phyloP scores from a whole-genome alignment of 257 asterid genomes.

The Petunia secreta region DNA sequence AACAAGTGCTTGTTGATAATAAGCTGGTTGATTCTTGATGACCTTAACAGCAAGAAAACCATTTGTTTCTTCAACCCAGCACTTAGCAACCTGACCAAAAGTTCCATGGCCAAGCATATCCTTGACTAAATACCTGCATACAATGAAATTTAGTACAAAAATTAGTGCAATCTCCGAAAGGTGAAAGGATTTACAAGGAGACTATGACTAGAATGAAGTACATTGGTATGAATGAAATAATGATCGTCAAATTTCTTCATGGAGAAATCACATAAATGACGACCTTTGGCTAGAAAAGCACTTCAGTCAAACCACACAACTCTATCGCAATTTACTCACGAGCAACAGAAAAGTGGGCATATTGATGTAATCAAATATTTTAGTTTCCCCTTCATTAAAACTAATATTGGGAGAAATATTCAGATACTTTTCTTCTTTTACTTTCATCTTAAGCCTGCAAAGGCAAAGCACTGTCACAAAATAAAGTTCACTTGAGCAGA shows the following conservation, averaged over 20 bases:
- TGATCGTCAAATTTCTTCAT: neutral
- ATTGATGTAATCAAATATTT: conserved; percentile 16
- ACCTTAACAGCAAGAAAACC: conserved; percentile 91
- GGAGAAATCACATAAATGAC: conserved; percentile 1
- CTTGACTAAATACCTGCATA: conserved; percentile 85
- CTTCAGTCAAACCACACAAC: neutral
- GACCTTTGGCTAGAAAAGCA: neutral
- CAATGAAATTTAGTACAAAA: conserved; percentile 30
- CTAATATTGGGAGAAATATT: neutral
- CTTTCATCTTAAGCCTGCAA: conserved; percentile 22
- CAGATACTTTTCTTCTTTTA: conserved; percentile 18
- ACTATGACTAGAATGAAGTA: neutral
- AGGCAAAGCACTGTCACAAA: conserved; percentile 3
- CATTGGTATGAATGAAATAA: neutral
- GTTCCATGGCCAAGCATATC: conserved; percentile 98
- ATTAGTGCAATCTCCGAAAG: neutral
- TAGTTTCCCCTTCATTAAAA: neutral
- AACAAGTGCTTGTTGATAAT: conserved; percentile 97
- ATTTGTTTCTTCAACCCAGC: conserved; percentile 86
- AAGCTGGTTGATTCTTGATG: conserved; percentile 96
- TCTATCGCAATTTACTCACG: neutral
- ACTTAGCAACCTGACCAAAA: conserved; percentile 99
- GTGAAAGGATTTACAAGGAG: conserved; percentile 23
- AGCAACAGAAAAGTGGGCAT: neutral
- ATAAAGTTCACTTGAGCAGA: conserved; percentile 15